A percentile compares a stretch with the other conserved stretches of the same genome.
Conservation (phyloP, 129 eudicot genomes). For the Solidago caesia region DNA sequence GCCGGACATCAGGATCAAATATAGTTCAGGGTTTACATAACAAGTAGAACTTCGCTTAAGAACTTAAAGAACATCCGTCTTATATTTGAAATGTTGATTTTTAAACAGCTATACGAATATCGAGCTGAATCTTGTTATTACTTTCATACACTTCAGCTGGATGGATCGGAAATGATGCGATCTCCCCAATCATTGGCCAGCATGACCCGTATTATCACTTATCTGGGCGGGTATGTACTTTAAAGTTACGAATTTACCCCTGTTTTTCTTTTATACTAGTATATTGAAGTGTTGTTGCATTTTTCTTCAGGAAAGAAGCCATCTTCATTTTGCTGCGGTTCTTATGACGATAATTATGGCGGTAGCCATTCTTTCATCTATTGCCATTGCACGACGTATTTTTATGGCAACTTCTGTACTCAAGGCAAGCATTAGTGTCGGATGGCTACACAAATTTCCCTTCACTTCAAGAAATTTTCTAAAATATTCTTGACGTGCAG, state of each 20-base stretch:
- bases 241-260: neutral
- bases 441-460: slow-evolving; percentile 1
- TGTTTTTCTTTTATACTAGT: too few species aligned
- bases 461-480: neutral
- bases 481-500: slow-evolving; percentile 34
- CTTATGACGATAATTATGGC: slow-evolving; percentile 76
- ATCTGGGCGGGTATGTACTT: slow-evolving; percentile 72
- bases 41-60: slow-evolving; percentile 15
- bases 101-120: slow-evolving; percentile 33
- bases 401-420: slow-evolving; percentile 87
- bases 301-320: slow-evolving; percentile 67
- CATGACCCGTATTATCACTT: slow-evolving; percentile 81
- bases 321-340: slow-evolving; percentile 71
- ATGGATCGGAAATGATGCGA: slow-evolving; percentile 93
- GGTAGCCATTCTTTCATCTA: slow-evolving; percentile 72
- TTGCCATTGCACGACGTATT: slow-evolving; percentile 84
- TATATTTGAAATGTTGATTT: slow-evolving; percentile 38
- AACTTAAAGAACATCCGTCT: slow-evolving; percentile 25
- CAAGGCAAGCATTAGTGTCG: slow-evolving; percentile 51
- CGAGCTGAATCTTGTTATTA: slow-evolving; percentile 35
- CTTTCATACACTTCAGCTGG: slow-evolving; percentile 67
- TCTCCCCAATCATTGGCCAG: slow-evolving; percentile 87
- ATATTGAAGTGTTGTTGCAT: neutral
- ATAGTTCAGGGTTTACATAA: slow-evolving; percentile 8
- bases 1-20: too few species aligned